Base-by-base conservation (phyloP, 2,329 filamentous ascomycete genomes). In the Pseudogymnoascus sp. region DNA sequence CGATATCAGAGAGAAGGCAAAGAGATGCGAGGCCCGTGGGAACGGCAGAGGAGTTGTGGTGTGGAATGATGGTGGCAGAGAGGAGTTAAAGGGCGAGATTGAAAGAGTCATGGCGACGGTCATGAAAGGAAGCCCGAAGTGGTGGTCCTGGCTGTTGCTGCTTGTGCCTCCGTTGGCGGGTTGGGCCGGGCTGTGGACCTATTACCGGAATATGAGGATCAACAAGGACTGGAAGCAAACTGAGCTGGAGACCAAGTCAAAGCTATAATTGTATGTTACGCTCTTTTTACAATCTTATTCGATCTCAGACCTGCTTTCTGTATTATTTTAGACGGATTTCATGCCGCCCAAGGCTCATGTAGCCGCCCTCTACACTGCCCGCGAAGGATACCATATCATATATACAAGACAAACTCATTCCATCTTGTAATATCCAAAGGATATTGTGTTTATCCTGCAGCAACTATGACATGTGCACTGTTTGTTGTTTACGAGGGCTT, bases 51-150 rank as follows among this genome's bases (percentile, higher is more conserved):
- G 92, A 0, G 81, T 91, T 3, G 90, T 97, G 35, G 81, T 99
- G 22, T 94, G 90, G 90, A 99, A 99, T 75, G 93, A 97, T 75
- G 84, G 83, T 2, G 84, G 84, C 53, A 86, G 80, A 69, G 85
- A 85, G 36, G 84, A 91, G 64, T 73, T 99, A 70, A 81, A 83
- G 73, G 73, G 70, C 58, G 85, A 90, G 72, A 77, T 97, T 9
- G 79, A 80, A 59, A 77, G 76, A 62, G 88, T 86, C 6, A 84
- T 97, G 76, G 70, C 68, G 3, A 79, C 80, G 63, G 76, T 97
- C 37, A 80, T 78, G 68, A 77, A 69, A 50, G 75, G 76, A 15
- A 94, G 88, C 63, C 71, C 68, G 7, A 66, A 63, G 59, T 71
- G 71, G 71, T 97, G 94, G 93, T 84, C 84, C n/a, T 88, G 84